Evolutionary conservation across 169 alveolate genomes (phyloP), one percentile per base, ranked within the genome.

Genomic region (Cryptosporidium andersoni): DNA sequence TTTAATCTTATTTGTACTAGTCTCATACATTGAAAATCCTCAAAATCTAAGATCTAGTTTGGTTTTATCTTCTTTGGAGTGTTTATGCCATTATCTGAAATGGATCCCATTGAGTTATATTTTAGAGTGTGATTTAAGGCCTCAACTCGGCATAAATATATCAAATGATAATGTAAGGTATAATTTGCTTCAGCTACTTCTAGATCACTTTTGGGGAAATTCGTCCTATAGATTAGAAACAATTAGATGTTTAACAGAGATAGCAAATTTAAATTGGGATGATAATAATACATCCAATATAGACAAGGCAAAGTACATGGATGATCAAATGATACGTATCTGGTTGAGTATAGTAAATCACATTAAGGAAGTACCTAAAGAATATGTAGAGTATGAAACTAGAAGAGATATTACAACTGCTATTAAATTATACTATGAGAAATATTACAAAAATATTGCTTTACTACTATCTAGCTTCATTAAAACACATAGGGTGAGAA

Each of bases 81-180:
- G 99, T 56, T 89, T 97, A 80, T 90, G 97, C 14, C 96, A 95
- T 58, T 97, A 94, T 88, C 89, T 97, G 37, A 92, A 94, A 80
- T 97, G 99, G 99, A 95, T 97, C 1, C 99, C 99, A 25, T 65
- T 95, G 36, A 96, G 96, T 16, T 96, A 94, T 80, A 94, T 96
- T 36, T 96, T 96, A 65, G 97, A 96, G 65, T 92, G 94, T 45
- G 85, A 74, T 16, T 60, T 74, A 43, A 74, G 85, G 3, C 67
- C 56, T 5, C 85, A 74, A n/a, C 68, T 74, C 55, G 25, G 48
- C 16, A 45, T 74, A n/a, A 16, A 49, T n/a, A 47, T 64, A 25
- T 47, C 52, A 11, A 64, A 47, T 48, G 49, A 58, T 60, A 43
- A 34, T 6, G 48, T 74, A 9, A 9, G 8, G 16, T 74, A 74